Base-by-base conservation (phyloP, 345 rosid species). In the Aethionema arabicum region DNA sequence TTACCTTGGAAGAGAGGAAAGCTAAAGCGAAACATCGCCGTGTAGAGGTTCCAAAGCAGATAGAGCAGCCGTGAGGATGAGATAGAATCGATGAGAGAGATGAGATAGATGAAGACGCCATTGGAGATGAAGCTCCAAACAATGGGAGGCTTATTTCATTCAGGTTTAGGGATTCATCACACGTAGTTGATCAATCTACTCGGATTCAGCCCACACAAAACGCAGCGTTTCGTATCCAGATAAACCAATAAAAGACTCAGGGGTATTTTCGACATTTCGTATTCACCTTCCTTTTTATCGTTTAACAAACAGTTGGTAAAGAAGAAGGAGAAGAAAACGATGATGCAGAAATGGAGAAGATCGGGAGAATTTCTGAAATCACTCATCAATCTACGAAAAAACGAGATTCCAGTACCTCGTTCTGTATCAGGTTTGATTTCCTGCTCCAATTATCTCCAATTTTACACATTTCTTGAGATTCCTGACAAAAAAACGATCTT, bases 41-140 rank as follows among this genome's bases (percentile, higher is more conserved):
- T 12, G 70, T 61, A 6, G 80, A 79, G 56, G 83, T 32, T 77
- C 56, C 70, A 30, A 75, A 52, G 55, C 82, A 74, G 47, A 69
- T 77, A 37, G 77, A 69, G 16, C 76, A 72, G 15, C 78, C 57
- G 41, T 75, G 76, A 50, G 77, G 79, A 32, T 77, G 76, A 40
- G 50, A 76, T 32, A 82, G 69, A 29, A 83, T 77, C 2, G 85
- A 72, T 10, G 88, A 78, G 6, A 87, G 77, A 16, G 90, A 77
- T 8, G 92, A 66, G 65, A 84, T 70, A 21, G 95, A 82, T 59
- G 88, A 83, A 58, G 97, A 86, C 88, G 88, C 88, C 59, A 72
- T 63, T 53, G 38, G 56, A 47, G 53, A 61, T 50, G 46, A 61
- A 57, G 72, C 61, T 74, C 68, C 48, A 43, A n/a, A 41, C 40